A percentile compares a stretch with the other conserved stretches of the same genome.
Evolutionary conservation across 768 basidiomycete species (phyloP).

Genomic region (Coprinopsis marcescibilis): DNA sequence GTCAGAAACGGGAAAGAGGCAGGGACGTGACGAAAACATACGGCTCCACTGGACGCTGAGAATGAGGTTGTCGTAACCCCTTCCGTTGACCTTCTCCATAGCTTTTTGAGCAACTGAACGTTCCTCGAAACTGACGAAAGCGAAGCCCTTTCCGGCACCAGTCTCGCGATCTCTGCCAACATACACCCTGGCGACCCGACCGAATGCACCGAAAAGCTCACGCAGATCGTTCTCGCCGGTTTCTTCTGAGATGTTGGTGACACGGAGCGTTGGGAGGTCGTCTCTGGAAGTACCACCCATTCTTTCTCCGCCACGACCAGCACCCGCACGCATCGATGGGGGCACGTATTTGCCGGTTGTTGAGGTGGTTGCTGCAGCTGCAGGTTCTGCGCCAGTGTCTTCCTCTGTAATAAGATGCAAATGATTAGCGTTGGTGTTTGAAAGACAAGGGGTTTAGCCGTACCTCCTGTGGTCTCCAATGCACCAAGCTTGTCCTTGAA

Average conservation of each 20-base stretch:
- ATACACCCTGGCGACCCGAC: slow-evolving; percentile 83
- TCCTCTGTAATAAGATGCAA: slow-evolving; percentile 30
- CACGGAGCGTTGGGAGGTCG: slow-evolving; percentile 92
- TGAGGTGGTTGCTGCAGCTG: slow-evolving; percentile 34
- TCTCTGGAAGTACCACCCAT: slow-evolving; percentile 72
- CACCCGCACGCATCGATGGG: slow-evolving; percentile 72
- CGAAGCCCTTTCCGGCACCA: slow-evolving; percentile 92
- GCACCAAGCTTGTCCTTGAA: slow-evolving; percentile 91
- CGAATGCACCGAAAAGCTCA: slow-evolving; percentile 84
- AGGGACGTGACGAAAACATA: slow-evolving; percentile 26
- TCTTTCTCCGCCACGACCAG: slow-evolving; percentile 66
- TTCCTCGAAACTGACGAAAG: slow-evolving; percentile 94
- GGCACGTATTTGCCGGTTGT: slow-evolving; percentile 86
- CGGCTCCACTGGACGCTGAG: slow-evolving; percentile 59
- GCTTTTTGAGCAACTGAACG: slow-evolving; percentile 75
- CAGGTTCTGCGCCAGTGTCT: slow-evolving; percentile 31
- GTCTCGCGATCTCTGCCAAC: slow-evolving; percentile 94
- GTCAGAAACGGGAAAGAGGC: background rate
- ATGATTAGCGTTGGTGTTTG: too few species aligned
- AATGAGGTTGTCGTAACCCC: slow-evolving; percentile 91
- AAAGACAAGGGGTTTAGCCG: too few species aligned
- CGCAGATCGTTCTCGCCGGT: slow-evolving; percentile 92
- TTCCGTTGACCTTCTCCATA: slow-evolving; percentile 87
- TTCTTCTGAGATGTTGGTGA: slow-evolving; percentile 95
- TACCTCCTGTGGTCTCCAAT: slow-evolving; percentile 49